Conservation (phyloP, 805 yeast species). For the Yamadazyma sp. region DNA sequence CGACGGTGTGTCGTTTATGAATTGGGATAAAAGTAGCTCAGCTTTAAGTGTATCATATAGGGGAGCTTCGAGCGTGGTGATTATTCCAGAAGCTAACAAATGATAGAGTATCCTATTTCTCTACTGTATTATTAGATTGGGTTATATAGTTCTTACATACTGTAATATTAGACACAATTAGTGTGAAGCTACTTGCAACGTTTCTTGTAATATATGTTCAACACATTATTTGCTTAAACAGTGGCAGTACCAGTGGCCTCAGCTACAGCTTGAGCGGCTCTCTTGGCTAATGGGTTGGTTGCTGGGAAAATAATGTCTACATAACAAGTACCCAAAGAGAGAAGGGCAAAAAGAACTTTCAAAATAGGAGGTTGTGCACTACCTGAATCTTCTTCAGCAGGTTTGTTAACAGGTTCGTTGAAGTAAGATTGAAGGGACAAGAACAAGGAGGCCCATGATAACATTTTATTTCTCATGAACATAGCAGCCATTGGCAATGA, state of each 20-base stretch:
- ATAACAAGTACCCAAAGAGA: slow-evolving; percentile 54
- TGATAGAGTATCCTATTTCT: slow-evolving; percentile 1
- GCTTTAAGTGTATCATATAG: slow-evolving; percentile 33
- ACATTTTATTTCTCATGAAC: slow-evolving; percentile 58
- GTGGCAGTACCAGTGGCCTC: slow-evolving; percentile 10
- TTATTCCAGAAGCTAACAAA: no score
- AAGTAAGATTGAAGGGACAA: slow-evolving; percentile 50
- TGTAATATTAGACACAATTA: slow-evolving; percentile 5
- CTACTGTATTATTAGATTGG: slow-evolving; percentile 9
- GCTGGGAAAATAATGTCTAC: slow-evolving; percentile 51
- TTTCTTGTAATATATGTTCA: no score
- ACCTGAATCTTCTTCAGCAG: slow-evolving; percentile 19
- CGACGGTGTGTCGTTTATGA: slow-evolving; percentile 38
- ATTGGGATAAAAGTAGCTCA: slow-evolving; percentile 33
- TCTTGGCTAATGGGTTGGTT: slow-evolving; percentile 31
- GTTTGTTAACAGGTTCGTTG: slow-evolving; percentile 41
- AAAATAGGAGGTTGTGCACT: slow-evolving; percentile 47
- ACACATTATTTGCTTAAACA: no score
- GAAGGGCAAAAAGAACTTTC: slow-evolving; percentile 44
- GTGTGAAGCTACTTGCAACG: no score
- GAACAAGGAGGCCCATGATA: slow-evolving; percentile 57
- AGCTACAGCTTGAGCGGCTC: slow-evolving; percentile 20
- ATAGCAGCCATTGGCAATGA: slow-evolving; percentile 69
- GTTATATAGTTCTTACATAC: background rate
- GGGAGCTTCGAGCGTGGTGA: slow-evolving; percentile 32